Conservation (phyloP, 2,329 filamentous ascomycete genomes). For the Fusarium virguliforme region DNA sequence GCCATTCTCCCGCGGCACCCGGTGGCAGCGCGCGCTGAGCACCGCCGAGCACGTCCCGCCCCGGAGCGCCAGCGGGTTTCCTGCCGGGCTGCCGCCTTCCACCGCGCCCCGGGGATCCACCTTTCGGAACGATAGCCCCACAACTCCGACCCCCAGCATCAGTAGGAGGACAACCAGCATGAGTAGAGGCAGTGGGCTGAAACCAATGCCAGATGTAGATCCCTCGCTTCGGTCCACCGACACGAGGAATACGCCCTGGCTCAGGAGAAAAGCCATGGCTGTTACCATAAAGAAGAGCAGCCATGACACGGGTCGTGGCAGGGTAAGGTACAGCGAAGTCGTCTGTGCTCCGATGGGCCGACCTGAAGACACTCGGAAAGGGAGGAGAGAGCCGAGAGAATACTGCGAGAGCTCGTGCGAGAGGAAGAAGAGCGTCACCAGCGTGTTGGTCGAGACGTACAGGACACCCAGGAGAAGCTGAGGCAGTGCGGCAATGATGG, state of each 20-base stretch:
- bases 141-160: constrained; percentile 54
- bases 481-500: constrained; percentile 63
- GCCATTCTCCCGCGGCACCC: constrained; percentile 50
- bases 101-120: constrained; percentile 57
- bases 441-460: constrained; percentile 65
- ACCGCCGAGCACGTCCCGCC: constrained; percentile 68
- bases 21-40: constrained; percentile 66
- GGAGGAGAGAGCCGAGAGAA: constrained; percentile 51
- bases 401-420: constrained; percentile 67
- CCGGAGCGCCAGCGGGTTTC: constrained; percentile 66
- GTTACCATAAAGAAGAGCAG: constrained; percentile 62
- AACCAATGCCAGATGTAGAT: constrained; percentile 55
- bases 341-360: constrained; percentile 63
- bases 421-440: constrained; percentile 65
- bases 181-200: constrained; percentile 63
- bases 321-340: constrained; percentile 65
- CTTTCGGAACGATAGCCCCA: constrained; percentile 60
- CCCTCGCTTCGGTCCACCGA: constrained; percentile 50
- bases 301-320: constrained; percentile 65
- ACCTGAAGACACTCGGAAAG: constrained; percentile 65
- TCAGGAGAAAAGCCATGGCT: constrained; percentile 63
- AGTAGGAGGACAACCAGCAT: constrained; percentile 60
- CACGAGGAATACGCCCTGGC: constrained; percentile 61
- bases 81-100: constrained; percentile 56
- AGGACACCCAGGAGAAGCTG: constrained; percentile 65